Conservation (phyloP, 176 grass and related monocot species). For the Ensete glaucum region DNA sequence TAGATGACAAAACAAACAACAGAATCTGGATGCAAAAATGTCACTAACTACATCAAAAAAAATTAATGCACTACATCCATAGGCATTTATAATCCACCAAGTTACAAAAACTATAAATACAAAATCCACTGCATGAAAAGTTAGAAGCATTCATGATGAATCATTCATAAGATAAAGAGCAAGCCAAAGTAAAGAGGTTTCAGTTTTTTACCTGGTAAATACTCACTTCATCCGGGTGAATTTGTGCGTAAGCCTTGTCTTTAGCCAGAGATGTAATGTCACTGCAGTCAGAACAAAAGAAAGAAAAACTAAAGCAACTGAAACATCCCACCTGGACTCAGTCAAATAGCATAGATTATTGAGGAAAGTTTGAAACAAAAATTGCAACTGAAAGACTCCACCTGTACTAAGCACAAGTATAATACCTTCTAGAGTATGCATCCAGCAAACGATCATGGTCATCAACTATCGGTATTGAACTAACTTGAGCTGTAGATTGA, state of each 20-base stretch:
- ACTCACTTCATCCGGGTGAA: slow-evolving; percentile 80
- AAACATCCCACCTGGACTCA: neutral
- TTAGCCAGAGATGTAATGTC: slow-evolving; percentile 97
- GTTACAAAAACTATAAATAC: neutral
- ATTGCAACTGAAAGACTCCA: neutral
- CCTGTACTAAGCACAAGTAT: neutral
- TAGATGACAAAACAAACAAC: neutral
- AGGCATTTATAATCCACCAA: neutral
- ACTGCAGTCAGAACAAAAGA: slow-evolving; percentile 30
- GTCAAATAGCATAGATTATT: neutral
- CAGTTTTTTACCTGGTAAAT: slow-evolving; percentile 61
- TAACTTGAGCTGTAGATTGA: slow-evolving; percentile 66
- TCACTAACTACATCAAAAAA: neutral
- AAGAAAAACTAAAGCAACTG: neutral
- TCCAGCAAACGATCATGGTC: slow-evolving; percentile 82
- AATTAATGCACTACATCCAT: neutral
- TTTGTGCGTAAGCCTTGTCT: slow-evolving; percentile 84
- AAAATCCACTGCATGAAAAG: neutral
- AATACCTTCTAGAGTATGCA: slow-evolving; percentile 92
- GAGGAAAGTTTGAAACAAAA: no score
- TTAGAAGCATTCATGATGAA: neutral
- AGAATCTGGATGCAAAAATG: neutral
- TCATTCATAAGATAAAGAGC: neutral
- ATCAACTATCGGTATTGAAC: slow-evolving; percentile 90
- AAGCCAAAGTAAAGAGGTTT: neutral